Evolutionary conservation across 495 filamentous ascomycete genomes (phyloP).

Genomic region (Aspergillus kassunensis): DNA sequence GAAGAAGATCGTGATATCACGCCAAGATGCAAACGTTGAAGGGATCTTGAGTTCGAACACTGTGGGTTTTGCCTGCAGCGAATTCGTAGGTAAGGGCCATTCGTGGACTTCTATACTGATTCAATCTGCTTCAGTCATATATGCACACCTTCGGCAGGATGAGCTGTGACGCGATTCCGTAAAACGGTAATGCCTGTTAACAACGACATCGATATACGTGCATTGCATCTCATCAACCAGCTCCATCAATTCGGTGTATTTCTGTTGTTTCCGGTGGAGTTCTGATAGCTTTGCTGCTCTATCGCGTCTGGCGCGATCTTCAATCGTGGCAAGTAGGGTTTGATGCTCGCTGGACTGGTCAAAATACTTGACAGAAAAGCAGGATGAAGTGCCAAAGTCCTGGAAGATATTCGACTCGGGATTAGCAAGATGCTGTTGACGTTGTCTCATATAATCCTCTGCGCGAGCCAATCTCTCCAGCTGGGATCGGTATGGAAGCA

Average conservation of each 20-base stretch:
- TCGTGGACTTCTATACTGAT: constrained; percentile 54
- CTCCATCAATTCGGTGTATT: constrained; percentile 33
- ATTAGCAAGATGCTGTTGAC: not conserved
- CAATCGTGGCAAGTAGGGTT: constrained; percentile 34
- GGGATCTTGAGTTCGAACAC: constrained; percentile 59
- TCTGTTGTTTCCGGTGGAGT: no score
- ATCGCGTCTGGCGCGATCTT: constrained; percentile 29
- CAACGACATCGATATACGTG: constrained; percentile 21
- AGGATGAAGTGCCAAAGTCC: constrained; percentile 17
- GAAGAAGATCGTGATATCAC: constrained; percentile 48
- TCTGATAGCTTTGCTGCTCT: constrained; percentile 31
- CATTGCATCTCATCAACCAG: constrained; percentile 20
- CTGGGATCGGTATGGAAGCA: constrained; percentile 44
- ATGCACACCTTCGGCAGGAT: constrained; percentile 29
- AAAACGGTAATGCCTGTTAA: constrained; percentile 8
- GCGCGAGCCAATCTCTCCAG: constrained; percentile 46
- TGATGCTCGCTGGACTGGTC: constrained; percentile 43
- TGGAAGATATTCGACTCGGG: constrained; percentile 28
- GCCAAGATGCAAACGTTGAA: constrained; percentile 45
- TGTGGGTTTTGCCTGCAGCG: constrained; percentile 34
- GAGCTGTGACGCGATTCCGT: constrained; percentile 16
- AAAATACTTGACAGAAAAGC: constrained; percentile 55
- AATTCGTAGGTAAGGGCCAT: constrained; percentile 54
- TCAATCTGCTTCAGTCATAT: constrained; percentile 23
- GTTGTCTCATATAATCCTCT: constrained; percentile 55